Conservation (phyloP, 345 rosid species). For the Brassica nigra region DNA sequence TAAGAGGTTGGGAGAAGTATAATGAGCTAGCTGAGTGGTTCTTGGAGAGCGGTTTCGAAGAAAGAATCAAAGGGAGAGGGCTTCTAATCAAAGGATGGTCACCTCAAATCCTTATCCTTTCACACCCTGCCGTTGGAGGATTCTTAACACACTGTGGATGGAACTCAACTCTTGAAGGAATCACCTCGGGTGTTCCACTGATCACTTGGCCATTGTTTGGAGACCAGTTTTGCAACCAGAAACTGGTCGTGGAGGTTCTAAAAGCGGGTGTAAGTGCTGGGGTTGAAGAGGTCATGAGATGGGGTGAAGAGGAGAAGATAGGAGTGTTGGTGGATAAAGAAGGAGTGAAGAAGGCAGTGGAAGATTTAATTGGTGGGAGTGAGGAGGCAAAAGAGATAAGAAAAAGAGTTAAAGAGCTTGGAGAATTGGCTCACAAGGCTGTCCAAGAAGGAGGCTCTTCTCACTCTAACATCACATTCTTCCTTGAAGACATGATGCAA, state of each 20-base stretch:
- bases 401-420: constrained; percentile 40
- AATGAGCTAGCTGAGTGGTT: constrained; percentile 40
- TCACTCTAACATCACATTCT: constrained; percentile 27
- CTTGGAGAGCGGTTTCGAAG: constrained; percentile 26
- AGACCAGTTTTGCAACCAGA: constrained; percentile 67
- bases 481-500: constrained; percentile 41
- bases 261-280: constrained; percentile 57
- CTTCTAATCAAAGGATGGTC: constrained; percentile 40
- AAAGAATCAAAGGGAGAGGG: constrained; percentile 27
- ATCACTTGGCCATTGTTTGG: constrained; percentile 54
- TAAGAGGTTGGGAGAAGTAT: constrained; percentile 20
- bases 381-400: constrained; percentile 44
- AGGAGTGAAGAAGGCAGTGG: constrained; percentile 44
- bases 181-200: constrained; percentile 29
- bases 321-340: constrained; percentile 48
- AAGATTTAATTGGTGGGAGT: constrained; percentile 47
- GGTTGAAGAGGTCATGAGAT: constrained; percentile 37
- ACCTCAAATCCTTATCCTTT: constrained; percentile 41
- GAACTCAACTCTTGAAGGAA: constrained; percentile 38
- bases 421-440: constrained; percentile 43
- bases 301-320: constrained; percentile 56
- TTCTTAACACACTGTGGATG: constrained; percentile 44
- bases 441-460: constrained; percentile 62
- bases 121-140: constrained; percentile 38
- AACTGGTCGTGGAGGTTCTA: constrained; percentile 48